Evolutionary conservation across 192 early-diverging fungal species (phyloP), one percentile per base, ranked within the genome.

Genomic region (Pilobolus umbonatus): DNA sequence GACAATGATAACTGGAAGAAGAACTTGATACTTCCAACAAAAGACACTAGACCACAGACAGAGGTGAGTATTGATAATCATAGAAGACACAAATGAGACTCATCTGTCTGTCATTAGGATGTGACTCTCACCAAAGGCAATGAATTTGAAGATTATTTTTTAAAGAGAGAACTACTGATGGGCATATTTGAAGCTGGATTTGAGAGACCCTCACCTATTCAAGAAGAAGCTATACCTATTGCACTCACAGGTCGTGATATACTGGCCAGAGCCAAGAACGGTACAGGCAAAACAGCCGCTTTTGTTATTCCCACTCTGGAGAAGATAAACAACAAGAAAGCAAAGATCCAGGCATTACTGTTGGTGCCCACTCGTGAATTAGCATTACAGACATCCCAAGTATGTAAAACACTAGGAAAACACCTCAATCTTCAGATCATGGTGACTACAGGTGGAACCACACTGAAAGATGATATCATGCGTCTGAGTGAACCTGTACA

Each of bases 181-280:
- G 96, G 95, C 25, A 94, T 99, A 66, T 97, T 96, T 67, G 95
- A 98, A 76, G 93, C 94, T 25, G 97, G 97, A 48, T 98, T 99
- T 65, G 97, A 99, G 68, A 79, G 88, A 29, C 97, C 97, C 25
- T 92, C 91, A 48, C 95, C 97, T 26, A 98, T 99, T 75, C 97
- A 98, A 71, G 97, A 99, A 78, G 97, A 98, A 76, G 85, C 94
- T 24, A 97, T 99, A 62, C 97, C 95, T 17, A 95, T 99, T 74
- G 94, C 94, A 5, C 80, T 99, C 39, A 85, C 93, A 25, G 94
- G 94, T 10, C 76, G 95, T 56, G 94, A 99, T 68, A 96, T 99
- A 59, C 83, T 98, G 51, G 96, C 96, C 12, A 81, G 96, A 62
- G 95, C 95, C 68, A 88, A 99, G 80, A 90, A 99, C 80, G 86